phyloP scores from a whole-genome alignment of 768 basidiomycete species.

The Mycena galericulata region DNA sequence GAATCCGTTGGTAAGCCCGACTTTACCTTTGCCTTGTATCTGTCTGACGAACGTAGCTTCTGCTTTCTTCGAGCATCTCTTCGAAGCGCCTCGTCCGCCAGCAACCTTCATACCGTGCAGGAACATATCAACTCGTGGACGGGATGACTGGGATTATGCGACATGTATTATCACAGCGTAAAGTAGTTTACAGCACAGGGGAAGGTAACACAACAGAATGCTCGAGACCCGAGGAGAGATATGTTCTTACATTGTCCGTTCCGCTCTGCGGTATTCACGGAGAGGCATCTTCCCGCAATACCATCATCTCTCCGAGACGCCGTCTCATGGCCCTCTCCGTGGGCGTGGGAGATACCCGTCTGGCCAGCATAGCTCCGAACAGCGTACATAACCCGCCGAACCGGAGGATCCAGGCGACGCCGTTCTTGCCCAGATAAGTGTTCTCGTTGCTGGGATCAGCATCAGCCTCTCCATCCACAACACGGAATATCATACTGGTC shows the following conservation, averaged over 20 bases:
- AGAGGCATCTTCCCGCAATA: slow-evolving; percentile 68
- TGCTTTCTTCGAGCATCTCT: slow-evolving; percentile 41
- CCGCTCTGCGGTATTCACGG: slow-evolving; percentile 51
- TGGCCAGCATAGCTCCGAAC: slow-evolving; percentile 81
- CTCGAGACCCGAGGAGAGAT: not conserved
- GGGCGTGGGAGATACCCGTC: slow-evolving; percentile 88
- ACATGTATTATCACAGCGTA: slow-evolving; percentile 58
- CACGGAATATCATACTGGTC: slow-evolving; percentile 28
- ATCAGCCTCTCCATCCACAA: slow-evolving; percentile 75
- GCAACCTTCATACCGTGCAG: slow-evolving; percentile 66
- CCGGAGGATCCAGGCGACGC: slow-evolving; percentile 93
- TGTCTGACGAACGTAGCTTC: slow-evolving; percentile 34
- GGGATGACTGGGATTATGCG: slow-evolving; percentile 68
- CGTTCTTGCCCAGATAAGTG: slow-evolving; percentile 84
- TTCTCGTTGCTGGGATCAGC: slow-evolving; percentile 57
- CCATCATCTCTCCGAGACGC: slow-evolving; percentile 82
- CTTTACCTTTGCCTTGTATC: not conserved
- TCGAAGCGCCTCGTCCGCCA: slow-evolving; percentile 47
- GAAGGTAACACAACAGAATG: not conserved
- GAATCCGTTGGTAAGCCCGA: slow-evolving; percentile 45
- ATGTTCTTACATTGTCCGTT: slow-evolving; percentile 23
- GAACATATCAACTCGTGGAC: slow-evolving; percentile 54
- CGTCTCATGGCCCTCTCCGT: slow-evolving; percentile 93
- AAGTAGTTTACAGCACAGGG: slow-evolving; percentile 23
- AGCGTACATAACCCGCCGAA: slow-evolving; percentile 75